Base-by-base conservation (phyloP, 2,329 filamentous ascomycete species). In the Microsporum canis region DNA sequence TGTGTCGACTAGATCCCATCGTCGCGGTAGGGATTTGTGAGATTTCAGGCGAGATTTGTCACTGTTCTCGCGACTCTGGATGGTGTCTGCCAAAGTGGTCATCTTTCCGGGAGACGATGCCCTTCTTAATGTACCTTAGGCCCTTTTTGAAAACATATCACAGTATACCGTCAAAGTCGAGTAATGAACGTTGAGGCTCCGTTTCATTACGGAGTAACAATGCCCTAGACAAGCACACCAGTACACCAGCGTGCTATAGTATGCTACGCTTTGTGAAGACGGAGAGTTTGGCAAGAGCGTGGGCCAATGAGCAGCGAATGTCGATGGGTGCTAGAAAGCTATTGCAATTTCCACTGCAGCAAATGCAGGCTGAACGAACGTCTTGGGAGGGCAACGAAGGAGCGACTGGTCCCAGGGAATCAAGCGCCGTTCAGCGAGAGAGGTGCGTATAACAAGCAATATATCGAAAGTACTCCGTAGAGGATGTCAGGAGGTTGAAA, bases 21-120 rank as follows among this genome's bases (percentile, higher is more conserved):
- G 72, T 64, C 71, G 70, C 45, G 74, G 74, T 41, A 77, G 71
- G 38, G 69, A 62, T 66, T 76, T 77, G 67, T 76, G 75, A 64
- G 74, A 69, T 68, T 70, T 76, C 63, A 76, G 64, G 39, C 69
- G 66, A 34, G 70, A 67, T 60, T 65, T 70, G 63, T 70, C 69
- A 61, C 67, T 36, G 51, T 31, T 34, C 51, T 55, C 51, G n/a
- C 31, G 51, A 12, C 51, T 2, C 51, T 55, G 51, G 31, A 38
- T 34, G 33, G 33, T 36, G 51, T 55, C n/a, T 8, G 41, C 5
- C 31, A 14, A 2, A 41, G 47, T 33, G 38, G 45, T 31, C 43
- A 33, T 49, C 14, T 45, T 7, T 7, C 3, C 12, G 31, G 34
- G 51, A 39, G 29, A 36, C 45, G 51, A 39, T 55, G 34, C 55